Conservation (phyloP, 768 basidiomycete species). For the Neoboletus magnificus region DNA sequence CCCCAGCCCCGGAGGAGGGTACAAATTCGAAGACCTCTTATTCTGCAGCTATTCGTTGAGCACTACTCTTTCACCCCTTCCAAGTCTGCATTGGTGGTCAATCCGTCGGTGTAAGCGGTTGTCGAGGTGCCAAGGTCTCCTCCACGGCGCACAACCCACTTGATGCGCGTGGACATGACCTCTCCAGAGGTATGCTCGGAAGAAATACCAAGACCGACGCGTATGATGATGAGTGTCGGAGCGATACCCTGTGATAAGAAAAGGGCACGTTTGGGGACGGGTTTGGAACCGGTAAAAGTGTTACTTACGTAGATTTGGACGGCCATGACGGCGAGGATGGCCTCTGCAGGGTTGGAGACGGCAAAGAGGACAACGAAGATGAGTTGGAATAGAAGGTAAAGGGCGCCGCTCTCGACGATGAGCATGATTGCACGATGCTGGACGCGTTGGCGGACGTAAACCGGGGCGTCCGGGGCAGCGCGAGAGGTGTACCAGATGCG, state of each 20-base stretch:
- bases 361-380: slow-evolving; percentile 41
- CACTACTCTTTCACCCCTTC: slow-evolving; percentile 12
- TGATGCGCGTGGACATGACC: slow-evolving; percentile 22
- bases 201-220: slow-evolving; percentile 32
- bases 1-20: neutral
- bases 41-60: neutral
- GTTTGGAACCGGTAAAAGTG: neutral
- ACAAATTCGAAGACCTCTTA: neutral
- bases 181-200: slow-evolving; percentile 19
- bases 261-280: neutral
- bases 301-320: slow-evolving; percentile 40
- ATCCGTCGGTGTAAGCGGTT: slow-evolving; percentile 21
- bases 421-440: slow-evolving; percentile 31
- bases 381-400: slow-evolving; percentile 40
- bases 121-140: slow-evolving; percentile 14
- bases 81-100: slow-evolving; percentile 16
- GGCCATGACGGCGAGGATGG: slow-evolving; percentile 35
- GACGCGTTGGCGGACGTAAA: slow-evolving; percentile 13
- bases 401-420: slow-evolving; percentile 38
- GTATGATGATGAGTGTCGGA: slow-evolving; percentile 36
- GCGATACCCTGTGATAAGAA: slow-evolving; percentile 29
- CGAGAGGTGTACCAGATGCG: slow-evolving; percentile 36
- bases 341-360: slow-evolving; percentile 32
- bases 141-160: slow-evolving; percentile 16
- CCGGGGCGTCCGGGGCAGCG: slow-evolving; percentile 1